These are phyloP conservation scores for Plasmodium adleri DNA, from an alignment of 169 alveolate genomes.

Conservation along the genomic window DNA sequence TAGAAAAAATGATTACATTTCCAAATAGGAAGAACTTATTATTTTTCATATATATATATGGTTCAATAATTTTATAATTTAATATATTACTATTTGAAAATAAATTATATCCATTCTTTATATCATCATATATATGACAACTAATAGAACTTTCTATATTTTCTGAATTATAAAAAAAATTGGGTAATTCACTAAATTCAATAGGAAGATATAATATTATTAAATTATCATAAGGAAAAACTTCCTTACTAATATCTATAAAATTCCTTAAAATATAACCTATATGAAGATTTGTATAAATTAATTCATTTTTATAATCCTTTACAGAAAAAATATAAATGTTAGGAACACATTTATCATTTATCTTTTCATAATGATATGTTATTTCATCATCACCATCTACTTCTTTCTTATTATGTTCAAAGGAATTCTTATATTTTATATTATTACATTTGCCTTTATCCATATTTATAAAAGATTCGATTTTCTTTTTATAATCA, in stretches of 20 bases:
- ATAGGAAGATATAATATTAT: conserved; percentile 53
- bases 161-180: conserved; percentile 33
- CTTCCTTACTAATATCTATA: conserved; percentile 62
- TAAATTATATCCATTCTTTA: conserved; percentile 57
- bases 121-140: conserved; percentile 47
- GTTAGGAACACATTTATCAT: conserved; percentile 62
- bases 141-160: conserved; percentile 41
- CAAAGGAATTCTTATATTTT: conserved; percentile 8
- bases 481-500: not conserved
- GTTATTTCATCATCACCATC: no score
- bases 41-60: conserved; percentile 38
- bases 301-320: conserved; percentile 25
- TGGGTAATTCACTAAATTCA: conserved; percentile 19
- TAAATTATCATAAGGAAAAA: conserved; percentile 50
- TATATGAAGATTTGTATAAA: conserved; percentile 25
- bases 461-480: no score
- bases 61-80: conserved; percentile 61
- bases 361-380: conserved; percentile 41
- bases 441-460: not conserved
- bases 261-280: conserved; percentile 56
- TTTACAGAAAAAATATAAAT: conserved; percentile 38
- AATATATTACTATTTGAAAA: conserved; percentile 55
- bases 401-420: conserved; percentile 7
- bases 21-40: conserved; percentile 64
- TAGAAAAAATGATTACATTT: conserved; percentile 40